Evolutionary conservation across 139 green algal genomes (phyloP), one percentile per base, ranked within the genome.

Genomic region (Eudorina sp.): DNA sequence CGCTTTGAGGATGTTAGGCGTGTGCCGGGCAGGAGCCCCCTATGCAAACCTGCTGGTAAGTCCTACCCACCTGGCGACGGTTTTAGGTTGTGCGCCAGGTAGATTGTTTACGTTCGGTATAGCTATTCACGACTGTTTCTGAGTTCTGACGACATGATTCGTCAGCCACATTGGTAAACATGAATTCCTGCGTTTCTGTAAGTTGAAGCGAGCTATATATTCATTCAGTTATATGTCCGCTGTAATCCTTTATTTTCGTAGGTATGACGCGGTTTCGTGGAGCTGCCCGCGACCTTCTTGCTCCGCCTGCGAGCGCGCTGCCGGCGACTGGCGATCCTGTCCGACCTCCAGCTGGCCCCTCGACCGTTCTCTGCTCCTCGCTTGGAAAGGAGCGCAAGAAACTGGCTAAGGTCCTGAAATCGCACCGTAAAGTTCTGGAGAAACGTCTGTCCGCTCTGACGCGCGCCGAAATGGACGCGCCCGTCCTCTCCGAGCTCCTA

Each of bases 331-430:
- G 36, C 66, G 66, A 75, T 21, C 7, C 34, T 29, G n/a, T 34
- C 25, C 36, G 66, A 34, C 34, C 66, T 2, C 66, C 66, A 45
- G 66, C 66, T 7, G 66, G 66, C 38, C 66, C 66, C 34, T 75
- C 66, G 19, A 75, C 78, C 3, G 58, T 74, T 19, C 41, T 87
- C 14, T 87, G 81, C 81, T 87, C 81, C 0, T 78, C 81, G 16
- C 64, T 87, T 4, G 4, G 64, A 7, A 89, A 86, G 83, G 82
- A 91, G 53, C 81, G 74, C 4, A 91, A 91, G 40, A 89, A 89
- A 66, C 74, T 91, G 0, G 64, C 83, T 6, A 89, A 89, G 41
- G 83, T 83, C 8, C 83, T 91, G 16, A 91, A 91, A 43, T 62
- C 74, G 7, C 83, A 89, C 66, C 74, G 88, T 11, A 91, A 91